These are phyloP conservation scores for Metschnikowia sp. DNA, from an alignment of 805 yeast species.

Conservation along the genomic window DNA sequence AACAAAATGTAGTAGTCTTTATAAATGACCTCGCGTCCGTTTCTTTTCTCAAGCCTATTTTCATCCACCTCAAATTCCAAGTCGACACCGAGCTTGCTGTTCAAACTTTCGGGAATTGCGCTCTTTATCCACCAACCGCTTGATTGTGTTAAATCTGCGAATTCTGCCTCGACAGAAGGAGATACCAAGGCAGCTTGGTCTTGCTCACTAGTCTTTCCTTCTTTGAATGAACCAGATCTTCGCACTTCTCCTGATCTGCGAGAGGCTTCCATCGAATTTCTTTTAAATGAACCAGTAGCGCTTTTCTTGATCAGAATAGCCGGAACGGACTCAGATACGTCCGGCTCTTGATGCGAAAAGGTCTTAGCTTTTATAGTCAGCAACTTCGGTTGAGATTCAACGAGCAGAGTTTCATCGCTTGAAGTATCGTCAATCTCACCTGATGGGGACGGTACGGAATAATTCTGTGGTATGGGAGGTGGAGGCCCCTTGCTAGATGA, in stretches of 20 bases:
- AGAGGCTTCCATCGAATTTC: conserved; percentile 6
- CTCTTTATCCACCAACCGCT: conserved; percentile 67
- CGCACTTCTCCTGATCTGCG: conserved; percentile 7
- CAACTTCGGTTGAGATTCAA: conserved; percentile 4
- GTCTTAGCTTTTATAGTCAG: conserved; percentile 7
- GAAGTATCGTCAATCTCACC: conserved; percentile 8
- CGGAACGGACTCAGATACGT: conserved; percentile 10
- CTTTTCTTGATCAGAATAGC: conserved; percentile 11
- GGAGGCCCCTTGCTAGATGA: conserved; percentile 5
- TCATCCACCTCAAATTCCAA: conserved; percentile 66
- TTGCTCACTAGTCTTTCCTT: conserved; percentile 17
- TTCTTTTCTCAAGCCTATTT: conserved; percentile 52
- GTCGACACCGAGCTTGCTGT: conserved; percentile 42
- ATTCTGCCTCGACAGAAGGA: conserved; percentile 27
- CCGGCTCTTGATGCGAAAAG: conserved; percentile 15
- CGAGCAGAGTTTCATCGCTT: conserved; percentile 9
- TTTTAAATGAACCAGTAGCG: conserved; percentile 11
- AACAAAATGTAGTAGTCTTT: conserved; percentile 71
- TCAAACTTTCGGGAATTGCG: conserved; percentile 54
- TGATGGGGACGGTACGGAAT: neutral
- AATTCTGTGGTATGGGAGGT: conserved; percentile 9
- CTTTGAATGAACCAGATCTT: conserved; percentile 5
- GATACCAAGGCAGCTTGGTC: conserved; percentile 29
- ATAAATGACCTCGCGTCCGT: conserved; percentile 44
- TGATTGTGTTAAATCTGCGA: conserved; percentile 23